Evolutionary conservation across 139 green algal genomes (phyloP), one percentile per base, ranked within the genome.

Genomic region (Haematococcus lacustris): DNA sequence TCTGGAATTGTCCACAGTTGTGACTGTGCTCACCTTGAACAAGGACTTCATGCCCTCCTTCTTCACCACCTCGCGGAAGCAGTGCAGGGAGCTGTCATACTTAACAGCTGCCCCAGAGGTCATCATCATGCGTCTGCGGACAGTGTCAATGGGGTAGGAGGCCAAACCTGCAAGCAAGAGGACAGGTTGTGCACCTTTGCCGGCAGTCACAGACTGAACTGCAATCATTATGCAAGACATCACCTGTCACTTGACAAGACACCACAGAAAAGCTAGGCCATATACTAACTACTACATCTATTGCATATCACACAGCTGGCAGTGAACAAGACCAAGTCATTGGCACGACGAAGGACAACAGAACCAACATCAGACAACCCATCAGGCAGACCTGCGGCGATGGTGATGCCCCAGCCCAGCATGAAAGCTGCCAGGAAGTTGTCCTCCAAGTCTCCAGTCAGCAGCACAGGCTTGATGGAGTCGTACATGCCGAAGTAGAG

Each of bases 401-500:
- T 86, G 38, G 81, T 89, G 73, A 89, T 89, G 70, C 73, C 70
- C 84, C 81, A 89, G 62, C 81, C 81, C 65, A 89, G 81, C 72
- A 86, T 41, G 84, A 87, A 89, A 59, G 76, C 64, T 28, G 78
- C 83, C 32, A 81, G 62, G 73, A 89, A 85, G 71, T 69, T 85
- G 79, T 86, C 72, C 68, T 78, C 74, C 60, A 85, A 66, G 59
- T 53, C 30, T 43, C 78, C 82, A 37, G 75, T 80, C 68, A 85
- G 79, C 74, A 93, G 88, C 75, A 91, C 86, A 28, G 91, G 90
- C 86, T 98, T 98, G 70, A 92, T 82, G 38, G 93, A 96, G 82
- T 99, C 96, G 87, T 98, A 99, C 78, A 98, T 88, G 66, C 96
- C 96, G 78, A 99, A 99, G 91, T 98, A 99, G 28, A 95, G 86